Evolutionary conservation across 257 asterid genomes (phyloP), one percentile per base, ranked within the genome.

Genomic region (Apocynum venetum): DNA sequence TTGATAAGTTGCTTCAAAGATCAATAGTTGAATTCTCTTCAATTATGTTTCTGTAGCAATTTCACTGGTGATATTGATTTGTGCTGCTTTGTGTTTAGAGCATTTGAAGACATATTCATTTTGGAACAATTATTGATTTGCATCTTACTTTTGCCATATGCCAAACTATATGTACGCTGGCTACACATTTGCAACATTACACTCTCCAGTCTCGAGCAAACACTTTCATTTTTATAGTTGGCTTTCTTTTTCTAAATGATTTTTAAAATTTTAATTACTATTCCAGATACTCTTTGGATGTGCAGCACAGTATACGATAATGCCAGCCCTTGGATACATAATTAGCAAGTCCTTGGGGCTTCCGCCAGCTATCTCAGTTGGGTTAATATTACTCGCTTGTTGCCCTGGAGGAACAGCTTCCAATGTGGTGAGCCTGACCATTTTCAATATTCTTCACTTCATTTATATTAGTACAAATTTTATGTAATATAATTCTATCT

Each of bases 371-470:
- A 86, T 88, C 72, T 82, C 97, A 25, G 97, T 89, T n/a, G 98
- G 97, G 77, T 81, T 94, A 76, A 89, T 92, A 82, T 78, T 94
- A 84, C 95, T 94, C 79, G 82, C 93, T 71, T 92, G 98, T 81
- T 94, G 96, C 80, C 98, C 98, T 0, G 98, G 98, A 1, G 98
- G 98, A 35, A 91, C 98, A 4, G 97, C 98, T 35, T 94, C 98
- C 76, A 94, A 94, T 48, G 98, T 94, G 96, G 98, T 94, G 89
- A 84, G 92, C 43, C 25, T 83, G 67, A 79, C 49, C 52, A 35
- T 38, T 69, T 70, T 25, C 20, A 35, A 20, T 38, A 57, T 48
- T 36, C 15, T 65, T 43, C 49, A n/a, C 31, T 43, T 64, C 44
- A 38, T n/a, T 56, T 52, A 36, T 53, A 36, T 49, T 20, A 15